Evolutionary conservation across 257 asterid genomes (phyloP), one percentile per base, ranked within the genome.

Genomic region (Solanum sejunctum): DNA sequence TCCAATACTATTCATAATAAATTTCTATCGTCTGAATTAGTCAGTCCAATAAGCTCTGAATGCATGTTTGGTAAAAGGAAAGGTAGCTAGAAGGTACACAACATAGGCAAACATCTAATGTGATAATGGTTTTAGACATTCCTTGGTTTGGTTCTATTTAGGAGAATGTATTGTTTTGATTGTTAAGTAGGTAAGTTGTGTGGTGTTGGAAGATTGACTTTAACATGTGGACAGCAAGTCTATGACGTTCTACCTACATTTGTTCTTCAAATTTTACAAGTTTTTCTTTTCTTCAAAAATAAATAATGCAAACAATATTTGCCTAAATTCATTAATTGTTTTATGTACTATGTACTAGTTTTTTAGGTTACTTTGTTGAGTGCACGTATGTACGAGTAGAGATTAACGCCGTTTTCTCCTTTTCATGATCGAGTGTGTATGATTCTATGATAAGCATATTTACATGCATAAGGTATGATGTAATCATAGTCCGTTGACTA

Each of bases 131-230:
- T 61, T 18, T 71, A 6, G 10, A 20, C 17, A 71, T 41, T 71
- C 79, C 36, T 67, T 71, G 79, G 79, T 39, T 43, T 41, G 26
- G 11, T 41, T 71, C 18, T 10, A 11, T 10, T 69, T 12, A 43
- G 32, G 52, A 41, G 70, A 39, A 41, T 20, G 23, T 39, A 36
- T 15, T 39, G 32, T 41, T 41, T 72, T 72, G 80, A 72, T 72
- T 43, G 56, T 72, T 72, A 72, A 45, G 80, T 72, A 72, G 80
- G 80, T 72, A 72, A 45, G 39, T 72, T 72, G 80, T 45, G 80
- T 3, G 80, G 80, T 45, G 57, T 72, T 45, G 20, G 57, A 72
- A n/a, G 12, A 45, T 12, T n/a, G 57, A 6, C 36, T 45, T 45
- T 72, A 45, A n/a, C 57, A 12, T 72, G 80, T 45, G 57, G 80